Evolutionary conservation across 179 eudicot species (phyloP).

Genomic region (Corrigiola litoralis): DNA sequence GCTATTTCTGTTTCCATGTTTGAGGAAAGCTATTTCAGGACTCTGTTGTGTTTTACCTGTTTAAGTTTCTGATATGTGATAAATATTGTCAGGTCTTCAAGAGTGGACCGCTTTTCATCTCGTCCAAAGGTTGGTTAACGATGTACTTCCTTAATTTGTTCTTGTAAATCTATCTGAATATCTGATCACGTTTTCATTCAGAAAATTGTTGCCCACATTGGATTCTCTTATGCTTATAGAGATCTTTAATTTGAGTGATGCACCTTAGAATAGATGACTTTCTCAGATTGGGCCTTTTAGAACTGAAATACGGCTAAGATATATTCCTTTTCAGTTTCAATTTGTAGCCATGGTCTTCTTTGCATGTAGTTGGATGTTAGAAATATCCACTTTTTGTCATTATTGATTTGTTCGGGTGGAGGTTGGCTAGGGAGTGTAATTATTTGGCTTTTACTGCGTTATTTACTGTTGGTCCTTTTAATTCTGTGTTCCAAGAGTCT

Average conservation of each 20-base stretch:
- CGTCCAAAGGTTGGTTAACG: slow-evolving; percentile 82
- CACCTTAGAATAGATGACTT: no score
- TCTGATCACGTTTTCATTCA: not conserved
- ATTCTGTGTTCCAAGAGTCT: not conserved
- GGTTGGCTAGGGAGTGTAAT: no score
- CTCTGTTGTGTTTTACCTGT: not conserved
- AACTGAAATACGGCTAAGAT: no score
- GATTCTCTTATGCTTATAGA: not conserved
- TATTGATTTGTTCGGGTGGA: not conserved
- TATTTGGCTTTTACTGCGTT: not conserved
- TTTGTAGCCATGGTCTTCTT: not conserved
- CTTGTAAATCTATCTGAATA: not conserved
- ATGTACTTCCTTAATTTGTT: not conserved
- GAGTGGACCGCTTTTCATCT: slow-evolving; percentile 95
- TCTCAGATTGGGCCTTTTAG: no score
- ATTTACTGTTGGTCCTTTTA: not conserved
- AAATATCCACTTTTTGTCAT: not conserved
- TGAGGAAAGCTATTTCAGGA: not conserved
- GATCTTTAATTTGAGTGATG: not conserved
- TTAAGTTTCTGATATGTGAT: slow-evolving; percentile 13
- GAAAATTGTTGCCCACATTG: not conserved
- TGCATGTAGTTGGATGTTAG: not conserved
- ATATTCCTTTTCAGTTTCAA: not conserved
- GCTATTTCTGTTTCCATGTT: slow-evolving; percentile 9
- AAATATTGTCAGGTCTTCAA: slow-evolving; percentile 71